Evolutionary conservation across 306 rosid genomes (phyloP).

Genomic region (Glycine soja): DNA sequence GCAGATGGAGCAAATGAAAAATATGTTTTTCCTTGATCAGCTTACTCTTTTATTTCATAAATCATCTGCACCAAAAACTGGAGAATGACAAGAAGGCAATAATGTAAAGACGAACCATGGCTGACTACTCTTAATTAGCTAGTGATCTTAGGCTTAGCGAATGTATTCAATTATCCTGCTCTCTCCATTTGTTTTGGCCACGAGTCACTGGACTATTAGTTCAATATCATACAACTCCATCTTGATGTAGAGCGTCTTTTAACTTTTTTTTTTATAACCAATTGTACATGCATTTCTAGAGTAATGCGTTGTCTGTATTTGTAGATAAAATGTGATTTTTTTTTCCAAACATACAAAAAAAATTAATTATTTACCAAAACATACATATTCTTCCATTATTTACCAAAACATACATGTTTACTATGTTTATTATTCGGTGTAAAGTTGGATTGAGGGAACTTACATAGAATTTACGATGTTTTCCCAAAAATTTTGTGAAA

Average conservation of each 20-base stretch:
- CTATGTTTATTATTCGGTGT: no score
- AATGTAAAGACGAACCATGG: slow-evolving; percentile 54
- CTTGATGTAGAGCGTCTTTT: slow-evolving; percentile 13
- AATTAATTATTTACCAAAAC: no score
- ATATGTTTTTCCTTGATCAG: slow-evolving; percentile 76
- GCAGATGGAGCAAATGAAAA: slow-evolving; percentile 78
- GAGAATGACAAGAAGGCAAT: slow-evolving; percentile 44
- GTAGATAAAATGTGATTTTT: neutral
- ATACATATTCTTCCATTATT: no score
- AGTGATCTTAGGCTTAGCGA: slow-evolving; percentile 41
- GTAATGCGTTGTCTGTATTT: neutral
- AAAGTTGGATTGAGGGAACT: no score
- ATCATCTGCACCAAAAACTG: slow-evolving; percentile 50
- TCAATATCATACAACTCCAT: neutral
- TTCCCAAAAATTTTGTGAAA: no score
- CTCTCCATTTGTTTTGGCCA: neutral
- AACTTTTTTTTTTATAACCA: neutral
- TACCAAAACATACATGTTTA: no score
- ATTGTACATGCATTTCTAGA: slow-evolving; percentile 8
- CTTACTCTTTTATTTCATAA: slow-evolving; percentile 63
- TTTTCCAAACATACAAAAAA: no score
- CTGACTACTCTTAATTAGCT: slow-evolving; percentile 42
- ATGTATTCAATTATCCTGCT: neutral
- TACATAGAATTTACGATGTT: no score
- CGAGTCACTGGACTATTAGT: slow-evolving; percentile 1